Percentiles rank a stretch among this genome's conserved stretches.
These are phyloP conservation scores for Dimocarpus longan DNA, from an alignment of 345 rosid genomes.

Conservation along the genomic window DNA sequence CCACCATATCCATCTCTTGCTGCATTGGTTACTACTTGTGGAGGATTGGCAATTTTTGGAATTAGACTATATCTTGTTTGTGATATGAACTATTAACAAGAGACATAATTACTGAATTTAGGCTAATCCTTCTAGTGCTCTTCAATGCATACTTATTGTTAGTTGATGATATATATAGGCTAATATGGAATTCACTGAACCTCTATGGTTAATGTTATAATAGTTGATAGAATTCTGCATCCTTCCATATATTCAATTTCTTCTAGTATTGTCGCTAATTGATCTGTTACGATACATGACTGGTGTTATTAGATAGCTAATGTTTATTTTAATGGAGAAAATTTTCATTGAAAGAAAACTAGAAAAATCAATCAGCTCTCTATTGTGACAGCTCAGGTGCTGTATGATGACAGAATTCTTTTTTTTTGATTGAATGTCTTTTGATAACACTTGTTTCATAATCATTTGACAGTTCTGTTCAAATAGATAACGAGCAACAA, in stretches of 20 bases:
- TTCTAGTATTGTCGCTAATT: neutral
- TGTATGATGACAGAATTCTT: neutral
- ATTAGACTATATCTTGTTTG: neutral
- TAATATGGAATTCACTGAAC: conserved; percentile 3
- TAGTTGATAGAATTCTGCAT: neutral
- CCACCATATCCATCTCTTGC: neutral
- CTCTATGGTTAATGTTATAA: neutral
- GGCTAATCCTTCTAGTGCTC: neutral
- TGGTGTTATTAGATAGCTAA: too few relatives aligned
- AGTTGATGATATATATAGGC: neutral
- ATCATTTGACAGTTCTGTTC: neutral
- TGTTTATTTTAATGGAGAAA: too few relatives aligned
- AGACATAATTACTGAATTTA: conserved; percentile 9
- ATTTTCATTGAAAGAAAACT: neutral
- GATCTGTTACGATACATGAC: neutral
- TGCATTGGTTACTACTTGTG: neutral
- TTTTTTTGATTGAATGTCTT: neutral
- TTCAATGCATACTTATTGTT: neutral
- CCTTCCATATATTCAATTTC: neutral
- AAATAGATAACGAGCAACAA: neutral
- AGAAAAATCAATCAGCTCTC: too few relatives aligned
- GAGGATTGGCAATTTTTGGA: neutral
- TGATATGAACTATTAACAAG: neutral
- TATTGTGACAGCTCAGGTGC: neutral
- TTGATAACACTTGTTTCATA: neutral